phyloP scores from a whole-genome alignment of 139 green algal species.

The Auxenochlorella pyrenoidosa region DNA sequence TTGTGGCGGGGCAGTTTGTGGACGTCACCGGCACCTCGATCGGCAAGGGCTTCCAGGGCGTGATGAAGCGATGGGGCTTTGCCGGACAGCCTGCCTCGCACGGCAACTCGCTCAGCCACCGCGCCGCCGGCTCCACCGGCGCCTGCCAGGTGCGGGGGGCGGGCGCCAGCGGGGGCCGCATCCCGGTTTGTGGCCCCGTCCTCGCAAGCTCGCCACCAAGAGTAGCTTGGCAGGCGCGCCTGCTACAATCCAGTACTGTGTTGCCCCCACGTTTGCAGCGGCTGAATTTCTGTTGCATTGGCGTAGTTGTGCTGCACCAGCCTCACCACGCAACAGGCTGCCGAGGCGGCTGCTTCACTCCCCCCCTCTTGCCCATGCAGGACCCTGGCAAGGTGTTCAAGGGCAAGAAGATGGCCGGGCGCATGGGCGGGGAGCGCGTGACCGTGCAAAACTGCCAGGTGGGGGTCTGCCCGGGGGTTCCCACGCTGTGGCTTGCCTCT shows the following conservation, averaged over 20 bases:
- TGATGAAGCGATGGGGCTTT: slow-evolving; percentile 97
- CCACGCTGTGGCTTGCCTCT: too few relatives aligned
- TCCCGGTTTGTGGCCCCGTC: not conserved
- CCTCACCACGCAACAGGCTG: too few relatives aligned
- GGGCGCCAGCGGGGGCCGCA: slow-evolving; percentile 37
- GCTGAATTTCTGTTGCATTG: too few relatives aligned
- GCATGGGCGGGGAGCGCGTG: slow-evolving; percentile 85
- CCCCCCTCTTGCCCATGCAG: slow-evolving; percentile 29
- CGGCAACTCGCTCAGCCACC: slow-evolving; percentile 87
- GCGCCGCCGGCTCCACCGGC: slow-evolving; percentile 70
- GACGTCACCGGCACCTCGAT: slow-evolving; percentile 92
- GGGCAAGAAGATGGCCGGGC: slow-evolving; percentile 98
- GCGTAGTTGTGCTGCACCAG: too few relatives aligned
- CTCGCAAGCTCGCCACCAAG: too few relatives aligned
- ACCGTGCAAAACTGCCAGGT: slow-evolving; percentile 78
- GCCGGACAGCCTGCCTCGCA: slow-evolving; percentile 90
- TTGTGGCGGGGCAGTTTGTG: slow-evolving; percentile 92
- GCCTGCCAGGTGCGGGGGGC: slow-evolving; percentile 50
- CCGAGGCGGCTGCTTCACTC: not conserved
- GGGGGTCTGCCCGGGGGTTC: not conserved
- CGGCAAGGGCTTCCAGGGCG: slow-evolving; percentile 96
- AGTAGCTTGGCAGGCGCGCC: too few relatives aligned
- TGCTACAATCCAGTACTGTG: too few relatives aligned
- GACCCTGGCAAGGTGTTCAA: slow-evolving; percentile 94
- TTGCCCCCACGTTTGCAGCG: too few relatives aligned